Conservation (phyloP, 148 eudicot genomes). For the Heliosperma pusillum region DNA sequence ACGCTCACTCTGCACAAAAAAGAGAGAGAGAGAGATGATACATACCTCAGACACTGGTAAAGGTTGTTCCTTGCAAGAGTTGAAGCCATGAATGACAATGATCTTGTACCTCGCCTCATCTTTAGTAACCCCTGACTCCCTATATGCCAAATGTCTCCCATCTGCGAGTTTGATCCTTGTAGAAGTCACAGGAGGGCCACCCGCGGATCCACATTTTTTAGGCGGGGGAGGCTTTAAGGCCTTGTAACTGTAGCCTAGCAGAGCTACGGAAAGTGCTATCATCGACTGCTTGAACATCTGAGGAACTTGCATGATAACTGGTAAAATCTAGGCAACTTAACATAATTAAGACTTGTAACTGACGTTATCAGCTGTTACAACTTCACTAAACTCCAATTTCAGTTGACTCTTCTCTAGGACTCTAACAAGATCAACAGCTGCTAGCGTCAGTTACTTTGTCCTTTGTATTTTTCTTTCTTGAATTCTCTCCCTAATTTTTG, state of each 20-base stretch:
- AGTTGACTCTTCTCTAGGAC: not conserved
- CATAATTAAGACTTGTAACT: constrained; percentile 17
- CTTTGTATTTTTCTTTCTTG: not conserved
- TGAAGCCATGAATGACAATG: constrained; percentile 58
- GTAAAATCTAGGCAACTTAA: not conserved
- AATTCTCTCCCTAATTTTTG: too few species aligned
- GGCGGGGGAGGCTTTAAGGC: constrained; percentile 50
- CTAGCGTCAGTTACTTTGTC: not conserved
- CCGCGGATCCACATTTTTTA: constrained; percentile 49
- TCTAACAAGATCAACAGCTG: constrained; percentile 8
- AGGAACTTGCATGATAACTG: not conserved
- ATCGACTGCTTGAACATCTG: constrained; percentile 46
- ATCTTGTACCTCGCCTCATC: constrained; percentile 61
- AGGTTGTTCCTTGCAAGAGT: constrained; percentile 47
- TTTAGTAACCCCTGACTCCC: constrained; percentile 52
- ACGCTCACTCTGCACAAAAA: too few species aligned
- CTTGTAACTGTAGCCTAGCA: constrained; percentile 38
- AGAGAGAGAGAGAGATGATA: constrained; percentile 4
- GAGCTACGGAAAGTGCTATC: constrained; percentile 27
- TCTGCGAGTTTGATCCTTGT: constrained; percentile 57
- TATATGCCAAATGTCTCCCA: constrained; percentile 73
- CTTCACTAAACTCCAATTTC: constrained; percentile 17
- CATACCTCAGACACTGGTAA: constrained; percentile 54
- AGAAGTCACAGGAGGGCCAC: constrained; percentile 67
- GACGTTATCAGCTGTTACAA: constrained; percentile 20